These are phyloP conservation scores for Fusarium keratoplasticum DNA, from an alignment of 2,329 filamentous ascomycete species.

Conservation along the genomic window DNA sequence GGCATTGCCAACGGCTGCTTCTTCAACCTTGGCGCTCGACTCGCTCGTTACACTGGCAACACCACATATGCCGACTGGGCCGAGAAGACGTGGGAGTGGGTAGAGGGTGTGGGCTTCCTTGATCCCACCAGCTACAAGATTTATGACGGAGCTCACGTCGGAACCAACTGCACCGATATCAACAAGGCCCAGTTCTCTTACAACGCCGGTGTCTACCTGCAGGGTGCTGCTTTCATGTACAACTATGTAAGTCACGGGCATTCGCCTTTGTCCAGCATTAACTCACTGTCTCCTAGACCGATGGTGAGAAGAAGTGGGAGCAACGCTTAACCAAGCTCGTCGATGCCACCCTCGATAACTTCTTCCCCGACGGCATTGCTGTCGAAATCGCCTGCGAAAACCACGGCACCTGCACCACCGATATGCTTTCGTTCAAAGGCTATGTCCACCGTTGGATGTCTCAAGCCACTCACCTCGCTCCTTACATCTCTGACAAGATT, in stretches of 20 bases:
- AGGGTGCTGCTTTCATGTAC: constrained; percentile 73
- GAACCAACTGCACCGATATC: constrained; percentile 64
- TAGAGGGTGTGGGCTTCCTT: constrained; percentile 66
- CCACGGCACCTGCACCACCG: constrained; percentile 67
- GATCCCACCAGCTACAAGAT: constrained; percentile 69
- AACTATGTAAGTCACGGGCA: constrained; percentile 58
- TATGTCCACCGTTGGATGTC: constrained; percentile 69
- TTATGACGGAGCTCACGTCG: constrained; percentile 67
- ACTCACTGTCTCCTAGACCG: constrained; percentile 52
- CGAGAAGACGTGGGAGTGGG: constrained; percentile 72
- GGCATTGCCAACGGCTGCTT: constrained; percentile 71
- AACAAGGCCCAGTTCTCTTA: constrained; percentile 71
- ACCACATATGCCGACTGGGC: constrained; percentile 74
- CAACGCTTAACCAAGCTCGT: constrained; percentile 57
- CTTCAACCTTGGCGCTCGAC: constrained; percentile 74
- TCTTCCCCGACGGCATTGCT: constrained; percentile 68
- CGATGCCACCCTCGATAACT: constrained; percentile 54
- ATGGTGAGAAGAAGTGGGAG: constrained; percentile 64
- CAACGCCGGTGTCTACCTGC: constrained; percentile 68
- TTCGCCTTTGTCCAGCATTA: neutral
- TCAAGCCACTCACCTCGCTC: constrained; percentile 64
- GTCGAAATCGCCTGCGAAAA: constrained; percentile 71
- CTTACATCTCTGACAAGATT: constrained; percentile 63
- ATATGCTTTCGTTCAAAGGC: constrained; percentile 74
- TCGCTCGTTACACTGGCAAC: constrained; percentile 78